Evolutionary conservation across 352 stramenopile species (phyloP).

Genomic region (Pythium biforme): DNA sequence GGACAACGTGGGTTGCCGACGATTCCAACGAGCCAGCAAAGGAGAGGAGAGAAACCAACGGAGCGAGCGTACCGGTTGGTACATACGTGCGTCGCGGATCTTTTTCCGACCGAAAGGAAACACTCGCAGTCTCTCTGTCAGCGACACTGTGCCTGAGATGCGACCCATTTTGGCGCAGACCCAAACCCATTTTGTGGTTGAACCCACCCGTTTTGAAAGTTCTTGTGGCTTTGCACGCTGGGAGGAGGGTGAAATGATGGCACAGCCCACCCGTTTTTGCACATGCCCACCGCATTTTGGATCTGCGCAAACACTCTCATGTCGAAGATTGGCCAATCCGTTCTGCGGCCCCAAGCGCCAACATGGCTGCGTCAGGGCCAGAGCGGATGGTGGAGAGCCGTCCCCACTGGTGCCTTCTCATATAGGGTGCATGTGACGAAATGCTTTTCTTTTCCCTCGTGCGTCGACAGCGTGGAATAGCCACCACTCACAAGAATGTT

Average conservation of each 20-base stretch:
- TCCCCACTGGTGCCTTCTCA: not conserved
- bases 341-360: not conserved
- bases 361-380: not conserved
- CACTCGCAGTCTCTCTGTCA: not conserved
- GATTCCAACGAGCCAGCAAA: conserved; percentile 2
- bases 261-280: conserved; percentile 17
- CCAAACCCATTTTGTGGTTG: not conserved
- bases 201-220: conserved; percentile 18
- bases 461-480: not conserved
- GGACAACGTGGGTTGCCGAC: not conserved
- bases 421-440: not conserved
- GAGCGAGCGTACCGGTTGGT: not conserved
- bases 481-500: conserved; percentile 21
- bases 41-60: not conserved
- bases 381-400: conserved; percentile 9
- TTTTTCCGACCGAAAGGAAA: conserved; percentile 20
- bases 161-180: not conserved
- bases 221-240: conserved; percentile 15
- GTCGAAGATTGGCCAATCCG: conserved; percentile 28
- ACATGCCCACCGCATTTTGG: not conserved
- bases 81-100: conserved; percentile 13
- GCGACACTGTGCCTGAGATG: conserved; percentile 7
- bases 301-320: conserved; percentile 23
- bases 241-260: not conserved
- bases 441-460: not conserved